Base-by-base conservation (phyloP, 2,329 filamentous ascomycete species). In the Pseudogymnoascus destructans region DNA sequence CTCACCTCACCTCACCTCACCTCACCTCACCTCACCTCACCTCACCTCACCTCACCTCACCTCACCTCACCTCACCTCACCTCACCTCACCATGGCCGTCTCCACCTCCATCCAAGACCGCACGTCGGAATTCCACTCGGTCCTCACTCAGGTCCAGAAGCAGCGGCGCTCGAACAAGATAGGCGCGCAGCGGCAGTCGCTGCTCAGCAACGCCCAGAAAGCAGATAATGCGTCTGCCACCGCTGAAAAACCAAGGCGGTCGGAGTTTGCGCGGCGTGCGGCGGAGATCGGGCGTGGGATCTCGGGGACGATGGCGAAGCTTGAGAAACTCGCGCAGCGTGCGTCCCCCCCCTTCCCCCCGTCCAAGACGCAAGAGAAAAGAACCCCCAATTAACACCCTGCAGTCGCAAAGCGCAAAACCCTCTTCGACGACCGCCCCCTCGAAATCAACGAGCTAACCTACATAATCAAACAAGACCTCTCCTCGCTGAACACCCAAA, bases 381-480 rank as follows among this genome's bases (percentile, higher is more conserved):
- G 25, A 55, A 15, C 49, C 5, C 9, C 23, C 7, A 36, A 8
- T 23, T 49, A 49, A 49, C 42, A 11, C 11, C 69, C 58, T 19
- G 21, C 61, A 87, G 84, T 98, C 69, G 93, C 93, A n/a, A 92
- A 90, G 72, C 84, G 92, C 68, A 95, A 95, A 73, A 95, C 93
- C 8, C 83, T 98, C 42, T 98, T 98, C 70, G 93, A 98, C 72
- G 93, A 98, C 74, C 83, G 89, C 70, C 90, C 93, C 0, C 88
- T 96, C 58, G 93, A 98, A 73, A 96, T 97, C 71, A 93, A 93
- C 71, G 90, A 97, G 72, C 82, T 96, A 70, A 96, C 91, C 6
- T 96, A 91, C 68, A 87, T 97, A 69, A 96, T 97, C 77, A 97
- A 97, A 75, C 92, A 97, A 76, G 92, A 97, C 68, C 81, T 97